A percentile compares a stretch with the other conserved stretches of the same genome.
phyloP scores from a whole-genome alignment of 306 rosid species.

The Spatholobus suberectus region DNA sequence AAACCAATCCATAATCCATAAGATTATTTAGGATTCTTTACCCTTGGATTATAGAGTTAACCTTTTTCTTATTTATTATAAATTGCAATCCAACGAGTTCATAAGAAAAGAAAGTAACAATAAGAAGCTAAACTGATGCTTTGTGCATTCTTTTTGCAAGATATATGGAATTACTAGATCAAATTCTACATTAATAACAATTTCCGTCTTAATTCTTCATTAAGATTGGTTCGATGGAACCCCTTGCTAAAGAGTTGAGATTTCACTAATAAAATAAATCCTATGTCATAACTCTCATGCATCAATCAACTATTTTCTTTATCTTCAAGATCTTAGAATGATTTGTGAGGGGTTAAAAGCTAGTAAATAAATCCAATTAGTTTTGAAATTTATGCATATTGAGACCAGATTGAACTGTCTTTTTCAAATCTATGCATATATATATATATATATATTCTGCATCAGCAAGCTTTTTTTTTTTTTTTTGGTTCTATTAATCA shows the following conservation, averaged over 20 bases:
- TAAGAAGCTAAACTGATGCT: neutral
- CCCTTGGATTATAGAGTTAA: neutral
- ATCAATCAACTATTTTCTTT: neutral
- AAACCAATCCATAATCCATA: too few species aligned
- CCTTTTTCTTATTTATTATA: neutral
- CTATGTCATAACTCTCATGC: neutral
- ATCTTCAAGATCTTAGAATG: neutral
- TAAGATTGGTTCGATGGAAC: too few species aligned
- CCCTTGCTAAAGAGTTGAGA: neutral
- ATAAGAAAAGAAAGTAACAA: neutral
- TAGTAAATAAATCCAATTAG: neutral
- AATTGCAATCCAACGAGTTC: too few species aligned
- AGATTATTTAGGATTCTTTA: too few species aligned
- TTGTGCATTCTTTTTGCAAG: neutral
- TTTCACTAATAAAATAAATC: neutral
- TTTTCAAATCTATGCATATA: neutral
- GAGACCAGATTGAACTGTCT: neutral
- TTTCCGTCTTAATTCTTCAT: too few species aligned
- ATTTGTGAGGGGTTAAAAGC: neutral
- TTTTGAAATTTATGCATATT: neutral
- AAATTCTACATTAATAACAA: too few species aligned
- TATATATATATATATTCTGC: neutral
- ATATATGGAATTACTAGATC: too few species aligned
- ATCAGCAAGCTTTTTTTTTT: neutral
- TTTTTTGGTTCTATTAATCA: neutral